Conservation (phyloP, 192 early-diverging fungal genomes). For the Linnemannia zychae region DNA sequence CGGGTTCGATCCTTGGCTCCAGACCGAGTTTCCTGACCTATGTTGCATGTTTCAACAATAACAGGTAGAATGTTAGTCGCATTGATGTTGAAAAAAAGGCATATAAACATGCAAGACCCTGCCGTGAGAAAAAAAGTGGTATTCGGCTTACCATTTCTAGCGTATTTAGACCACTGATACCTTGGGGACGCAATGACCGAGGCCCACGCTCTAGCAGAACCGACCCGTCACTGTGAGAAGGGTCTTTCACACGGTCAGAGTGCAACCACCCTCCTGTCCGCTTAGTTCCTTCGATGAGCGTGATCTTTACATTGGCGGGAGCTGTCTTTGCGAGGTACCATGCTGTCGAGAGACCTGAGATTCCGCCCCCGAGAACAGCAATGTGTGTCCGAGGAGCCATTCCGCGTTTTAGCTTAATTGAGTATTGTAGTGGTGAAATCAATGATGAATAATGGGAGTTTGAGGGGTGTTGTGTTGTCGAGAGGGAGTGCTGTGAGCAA, state of each 20-base stretch:
- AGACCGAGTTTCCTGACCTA: constrained; percentile 77
- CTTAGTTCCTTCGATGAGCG: constrained; percentile 76
- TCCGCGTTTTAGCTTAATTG: background rate
- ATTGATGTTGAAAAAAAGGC: background rate
- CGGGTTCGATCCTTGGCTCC: constrained; percentile 65
- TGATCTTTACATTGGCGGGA: constrained; percentile 66
- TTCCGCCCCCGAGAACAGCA: constrained; percentile 92
- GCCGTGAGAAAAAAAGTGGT: background rate
- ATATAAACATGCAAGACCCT: background rate
- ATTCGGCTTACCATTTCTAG: constrained; percentile 78
- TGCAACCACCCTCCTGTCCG: constrained; percentile 92
- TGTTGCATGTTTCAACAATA: background rate
- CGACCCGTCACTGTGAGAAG: constrained; percentile 29
- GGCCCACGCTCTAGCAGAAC: constrained; percentile 87
- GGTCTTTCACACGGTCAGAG: constrained; percentile 65
- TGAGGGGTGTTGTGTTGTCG: background rate
- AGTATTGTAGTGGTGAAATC: background rate
- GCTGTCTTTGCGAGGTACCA: constrained; percentile 76
- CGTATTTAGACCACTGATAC: constrained; percentile 75
- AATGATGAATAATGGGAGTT: background rate
- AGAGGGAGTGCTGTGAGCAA: background rate
- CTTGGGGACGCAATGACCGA: constrained; percentile 82
- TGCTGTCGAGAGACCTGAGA: constrained; percentile 89
- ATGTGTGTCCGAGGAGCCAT: constrained; percentile 61
- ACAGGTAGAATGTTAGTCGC: background rate